phyloP scores from a whole-genome alignment of 495 filamentous ascomycete species.

The Trichoderma erinaceum region DNA sequence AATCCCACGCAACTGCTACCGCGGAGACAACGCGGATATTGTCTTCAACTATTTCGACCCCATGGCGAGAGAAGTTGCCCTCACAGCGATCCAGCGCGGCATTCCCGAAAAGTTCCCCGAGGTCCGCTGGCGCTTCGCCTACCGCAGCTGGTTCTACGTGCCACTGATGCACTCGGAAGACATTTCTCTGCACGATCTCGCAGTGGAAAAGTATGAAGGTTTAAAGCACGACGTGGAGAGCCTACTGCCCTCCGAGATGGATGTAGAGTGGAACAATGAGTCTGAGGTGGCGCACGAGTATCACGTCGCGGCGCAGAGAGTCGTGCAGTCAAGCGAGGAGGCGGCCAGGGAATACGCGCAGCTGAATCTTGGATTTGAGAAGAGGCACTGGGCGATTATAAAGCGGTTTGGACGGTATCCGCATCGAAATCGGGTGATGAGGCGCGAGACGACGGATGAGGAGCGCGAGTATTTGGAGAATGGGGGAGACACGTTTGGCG shows the following conservation, averaged over 20 bases:
- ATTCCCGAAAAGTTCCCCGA: conserved; percentile 17
- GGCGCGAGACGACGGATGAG: conserved; percentile 25
- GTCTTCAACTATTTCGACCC: conserved; percentile 23
- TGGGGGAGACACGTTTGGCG: conserved; percentile 20
- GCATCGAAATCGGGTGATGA: conserved; percentile 25
- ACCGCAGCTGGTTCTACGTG: conserved; percentile 22
- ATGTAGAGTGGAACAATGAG: background rate
- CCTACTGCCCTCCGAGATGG: background rate
- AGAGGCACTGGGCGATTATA: conserved; percentile 20
- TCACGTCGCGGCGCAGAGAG: conserved; percentile 21
- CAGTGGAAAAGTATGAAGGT: conserved; percentile 13
- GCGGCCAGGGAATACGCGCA: background rate
- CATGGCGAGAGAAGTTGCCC: conserved; percentile 18
- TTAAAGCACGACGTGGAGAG: conserved; percentile 16
- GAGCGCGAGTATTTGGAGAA: conserved; percentile 24
- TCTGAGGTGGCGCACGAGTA: conserved; percentile 17
- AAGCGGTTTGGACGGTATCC: conserved; percentile 30
- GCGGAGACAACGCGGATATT: conserved; percentile 15
- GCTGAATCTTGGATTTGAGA: conserved; percentile 12
- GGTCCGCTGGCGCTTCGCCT: conserved; percentile 17
- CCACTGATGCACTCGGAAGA: conserved; percentile 25
- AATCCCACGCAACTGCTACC: conserved; percentile 23
- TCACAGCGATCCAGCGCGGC: conserved; percentile 15
- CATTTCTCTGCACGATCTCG: conserved; percentile 18
- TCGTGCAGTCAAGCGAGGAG: conserved; percentile 15